Conservation (phyloP, 225 moss, liverwort and hornwort genomes). For the Anthoceros angustus region DNA sequence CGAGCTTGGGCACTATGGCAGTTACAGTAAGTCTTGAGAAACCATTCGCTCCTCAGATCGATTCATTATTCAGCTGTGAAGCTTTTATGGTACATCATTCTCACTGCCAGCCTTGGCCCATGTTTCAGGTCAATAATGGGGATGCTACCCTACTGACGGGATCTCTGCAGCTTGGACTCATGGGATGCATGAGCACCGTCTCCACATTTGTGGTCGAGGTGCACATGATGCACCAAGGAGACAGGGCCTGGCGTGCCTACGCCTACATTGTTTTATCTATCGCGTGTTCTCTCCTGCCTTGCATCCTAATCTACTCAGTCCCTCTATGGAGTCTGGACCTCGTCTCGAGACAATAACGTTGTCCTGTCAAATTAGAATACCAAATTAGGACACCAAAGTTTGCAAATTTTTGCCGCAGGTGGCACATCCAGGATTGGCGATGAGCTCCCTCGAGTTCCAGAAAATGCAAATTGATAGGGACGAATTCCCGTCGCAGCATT, state of each 20-base stretch:
- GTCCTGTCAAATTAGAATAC: no score
- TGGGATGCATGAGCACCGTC: constrained; percentile 97
- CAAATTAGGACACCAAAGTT: no score
- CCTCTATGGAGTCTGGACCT: constrained; percentile 26
- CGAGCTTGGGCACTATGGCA: constrained; percentile 30
- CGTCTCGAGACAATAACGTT: no score
- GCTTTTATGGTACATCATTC: not conserved
- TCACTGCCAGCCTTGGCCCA: not conserved
- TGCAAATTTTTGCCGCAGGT: no score
- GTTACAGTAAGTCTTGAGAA: constrained; percentile 27
- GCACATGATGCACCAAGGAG: constrained; percentile 43
- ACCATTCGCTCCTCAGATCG: no score
- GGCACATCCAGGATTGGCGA: no score
- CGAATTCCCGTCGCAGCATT: no score
- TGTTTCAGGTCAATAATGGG: constrained; percentile 37
- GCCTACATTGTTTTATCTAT: constrained; percentile 40
- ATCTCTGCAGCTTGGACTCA: constrained; percentile 43
- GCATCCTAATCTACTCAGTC: constrained; percentile 47
- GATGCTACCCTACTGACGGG: constrained; percentile 31
- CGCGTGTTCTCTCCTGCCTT: constrained; percentile 32
- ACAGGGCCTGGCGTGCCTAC: constrained; percentile 63
- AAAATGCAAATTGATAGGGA: no score
- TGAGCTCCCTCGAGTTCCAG: no score
- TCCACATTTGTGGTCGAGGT: constrained; percentile 83
- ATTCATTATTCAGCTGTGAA: not conserved